phyloP scores from a whole-genome alignment of 768 basidiomycete genomes.

The Steccherinum ochraceum region DNA sequence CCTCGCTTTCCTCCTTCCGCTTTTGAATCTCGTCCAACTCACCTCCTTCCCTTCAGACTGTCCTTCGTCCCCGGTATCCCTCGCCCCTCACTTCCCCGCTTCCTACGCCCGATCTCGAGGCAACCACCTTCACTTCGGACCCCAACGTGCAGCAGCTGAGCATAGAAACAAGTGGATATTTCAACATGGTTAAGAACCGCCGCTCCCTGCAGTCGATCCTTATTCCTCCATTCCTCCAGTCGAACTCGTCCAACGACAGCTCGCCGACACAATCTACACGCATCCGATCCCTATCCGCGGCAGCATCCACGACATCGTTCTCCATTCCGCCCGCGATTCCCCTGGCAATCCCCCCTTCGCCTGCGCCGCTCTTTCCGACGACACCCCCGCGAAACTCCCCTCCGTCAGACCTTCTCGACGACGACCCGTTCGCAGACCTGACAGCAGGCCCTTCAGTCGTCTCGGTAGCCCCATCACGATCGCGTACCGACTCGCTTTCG shows the following conservation, averaged over 20 bases:
- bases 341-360: conserved; percentile 1
- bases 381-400: conserved; percentile 21
- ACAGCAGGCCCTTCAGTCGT: conserved; percentile 20
- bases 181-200: conserved; percentile 42
- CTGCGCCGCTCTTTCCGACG: conserved; percentile 4
- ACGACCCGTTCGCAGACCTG: conserved; percentile 71
- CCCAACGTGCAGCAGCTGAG: not conserved
- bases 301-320: conserved; percentile 11
- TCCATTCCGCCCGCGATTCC: conserved; percentile 11
- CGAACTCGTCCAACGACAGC: conserved; percentile 5
- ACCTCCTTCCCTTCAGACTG: not conserved
- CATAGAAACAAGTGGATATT: not conserved
- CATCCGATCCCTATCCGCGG: conserved; percentile 9
- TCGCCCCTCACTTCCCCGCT: not conserved
- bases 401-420: conserved; percentile 46
- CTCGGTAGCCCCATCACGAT: conserved; percentile 1
- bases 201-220: conserved; percentile 49
- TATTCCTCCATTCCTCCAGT: conserved; percentile 39
- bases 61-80: not conserved
- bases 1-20: not conserved
- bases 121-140: not conserved
- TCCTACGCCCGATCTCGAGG: not conserved
- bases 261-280: conserved; percentile 4
- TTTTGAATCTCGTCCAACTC: not conserved
- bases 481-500: conserved; percentile 1